These are phyloP conservation scores for Amanita muscaria DNA, from an alignment of 768 basidiomycete genomes.

Conservation along the genomic window DNA sequence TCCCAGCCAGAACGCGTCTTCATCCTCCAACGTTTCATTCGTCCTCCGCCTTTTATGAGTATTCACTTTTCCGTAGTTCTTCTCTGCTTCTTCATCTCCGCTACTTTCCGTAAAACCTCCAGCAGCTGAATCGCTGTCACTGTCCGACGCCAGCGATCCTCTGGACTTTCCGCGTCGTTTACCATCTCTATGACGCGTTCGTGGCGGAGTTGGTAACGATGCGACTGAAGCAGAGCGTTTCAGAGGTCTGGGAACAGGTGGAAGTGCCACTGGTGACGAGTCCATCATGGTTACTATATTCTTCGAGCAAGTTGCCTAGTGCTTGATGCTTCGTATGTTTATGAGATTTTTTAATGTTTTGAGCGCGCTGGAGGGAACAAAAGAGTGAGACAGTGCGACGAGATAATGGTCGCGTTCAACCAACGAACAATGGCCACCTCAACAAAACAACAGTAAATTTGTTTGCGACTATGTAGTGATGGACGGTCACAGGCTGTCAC, in stretches of 20 bases:
- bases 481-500: no score
- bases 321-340: not conserved
- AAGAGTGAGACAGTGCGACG: not conserved
- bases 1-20: slow-evolving; percentile 46
- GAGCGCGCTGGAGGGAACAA: not conserved
- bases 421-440: not conserved
- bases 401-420: not conserved
- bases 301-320: no score
- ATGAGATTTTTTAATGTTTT: not conserved
- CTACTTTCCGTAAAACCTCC: slow-evolving; percentile 22
- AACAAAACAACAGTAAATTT: not conserved
- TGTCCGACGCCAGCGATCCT: slow-evolving; percentile 30
- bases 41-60: slow-evolving; percentile 32
- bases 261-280: slow-evolving; percentile 25
- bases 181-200: slow-evolving; percentile 44
- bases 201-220: slow-evolving; percentile 59
- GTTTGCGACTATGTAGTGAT: no score
- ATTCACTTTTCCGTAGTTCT: no score
- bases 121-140: slow-evolving; percentile 33
- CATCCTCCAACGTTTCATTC: slow-evolving; percentile 28
- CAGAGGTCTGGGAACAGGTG: slow-evolving; percentile 29
- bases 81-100: slow-evolving; percentile 21
- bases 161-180: slow-evolving; percentile 28
- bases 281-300: slow-evolving; percentile 25
- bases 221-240: slow-evolving; percentile 59